A percentile compares a stretch with the other conserved stretches of the same genome.
Evolutionary conservation across 495 filamentous ascomycete genomes (phyloP).

Genomic region (Echria macrotheca): DNA sequence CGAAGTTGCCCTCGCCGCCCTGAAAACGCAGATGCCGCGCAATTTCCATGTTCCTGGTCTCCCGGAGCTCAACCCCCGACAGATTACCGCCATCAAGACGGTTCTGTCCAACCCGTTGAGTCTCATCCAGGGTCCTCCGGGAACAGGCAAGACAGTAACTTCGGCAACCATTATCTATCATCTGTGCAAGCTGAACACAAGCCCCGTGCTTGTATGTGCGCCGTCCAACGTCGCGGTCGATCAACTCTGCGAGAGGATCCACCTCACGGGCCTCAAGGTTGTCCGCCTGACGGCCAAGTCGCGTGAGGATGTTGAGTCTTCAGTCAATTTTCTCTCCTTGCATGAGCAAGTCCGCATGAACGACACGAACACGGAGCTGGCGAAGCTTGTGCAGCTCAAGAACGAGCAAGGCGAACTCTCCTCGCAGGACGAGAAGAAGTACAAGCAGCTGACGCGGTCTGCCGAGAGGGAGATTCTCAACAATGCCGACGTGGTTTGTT

Average conservation of each 20-base stretch:
- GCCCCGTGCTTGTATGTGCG: conserved; percentile 93
- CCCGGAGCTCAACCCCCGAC: conserved; percentile 90
- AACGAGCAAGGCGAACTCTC: conserved; percentile 85
- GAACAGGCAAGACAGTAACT: conserved; percentile 98
- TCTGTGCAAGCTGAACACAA: conserved; percentile 88
- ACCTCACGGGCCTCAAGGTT: conserved; percentile 88
- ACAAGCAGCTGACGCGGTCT: conserved; percentile 87
- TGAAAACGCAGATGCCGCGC: conserved; percentile 95
- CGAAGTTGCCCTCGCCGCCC: conserved; percentile 89
- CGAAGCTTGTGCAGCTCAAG: conserved; percentile 89
- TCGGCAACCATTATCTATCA: conserved; percentile 99
- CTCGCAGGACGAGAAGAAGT: conserved; percentile 96
- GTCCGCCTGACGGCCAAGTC: conserved; percentile 99
- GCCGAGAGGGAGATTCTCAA: conserved; percentile 93
- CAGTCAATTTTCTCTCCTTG: conserved; percentile 87
- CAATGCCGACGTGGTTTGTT: conserved; percentile 98
- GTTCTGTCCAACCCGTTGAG: conserved; percentile 89
- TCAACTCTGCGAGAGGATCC: conserved; percentile 96
- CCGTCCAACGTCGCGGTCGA: conserved; percentile 99
- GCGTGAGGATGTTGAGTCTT: conserved; percentile 95
- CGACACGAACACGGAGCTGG: conserved; percentile 88
- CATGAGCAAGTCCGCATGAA: conserved; percentile 98
- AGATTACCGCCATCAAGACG: conserved; percentile 95
- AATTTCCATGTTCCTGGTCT: conserved; percentile 95
- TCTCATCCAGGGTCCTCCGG: conserved; percentile 93